Base-by-base conservation (phyloP, 192 early-diverging fungal genomes). In the Rhizoclosmatium globosum region DNA sequence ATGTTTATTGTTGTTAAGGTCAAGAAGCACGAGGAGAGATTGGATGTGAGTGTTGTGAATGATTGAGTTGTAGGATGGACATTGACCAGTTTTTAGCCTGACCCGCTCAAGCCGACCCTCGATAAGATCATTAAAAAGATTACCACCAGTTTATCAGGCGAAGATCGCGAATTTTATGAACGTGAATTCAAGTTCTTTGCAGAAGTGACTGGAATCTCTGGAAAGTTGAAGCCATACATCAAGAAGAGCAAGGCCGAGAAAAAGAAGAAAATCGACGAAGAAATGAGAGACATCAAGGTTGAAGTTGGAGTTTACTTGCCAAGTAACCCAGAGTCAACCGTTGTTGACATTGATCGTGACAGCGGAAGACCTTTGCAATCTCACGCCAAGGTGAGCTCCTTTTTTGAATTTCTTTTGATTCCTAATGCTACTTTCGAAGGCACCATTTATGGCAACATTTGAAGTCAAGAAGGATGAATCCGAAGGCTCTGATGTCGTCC, bases 381-480 rank as follows among this genome's bases (percentile, higher is more conserved):
- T 65, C 98, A 99, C 77, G 98, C 98, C 59, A 99, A 99, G 87
- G 91, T 92, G 47, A 64, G 15, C 11, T 7, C 23, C 39, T 19
- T 64, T 68, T 68, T 68, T 41, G 46, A 68, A 43, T 46, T 68
- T 68, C 4, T 47, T 71, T 68, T 82, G 15, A 0, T 79, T 48
- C 41, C 15, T 45, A 43, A n/a, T 31, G 42, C 3, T 79, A 56
- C 53, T 38, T 58, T 13, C 68, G 15, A 72, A 92, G 90, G 97
- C 98, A 2, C 98, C 98, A 39, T 99, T 99, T 82, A 95, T 99
- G 96, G 97, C 97, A 38, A 97, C 97, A 1, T 99, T 99, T 85
- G 88, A 96, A 74, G 91, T 98, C 43, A 87, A 92, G 4, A 79
- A 71, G 7, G 84, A 83, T 47, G 88, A 89, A 3, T 92, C 91